A percentile compares a stretch with the other conserved stretches of the same genome.
Conservation (phyloP, 176 grass and related monocot species). For the Aegilops longissima region DNA sequence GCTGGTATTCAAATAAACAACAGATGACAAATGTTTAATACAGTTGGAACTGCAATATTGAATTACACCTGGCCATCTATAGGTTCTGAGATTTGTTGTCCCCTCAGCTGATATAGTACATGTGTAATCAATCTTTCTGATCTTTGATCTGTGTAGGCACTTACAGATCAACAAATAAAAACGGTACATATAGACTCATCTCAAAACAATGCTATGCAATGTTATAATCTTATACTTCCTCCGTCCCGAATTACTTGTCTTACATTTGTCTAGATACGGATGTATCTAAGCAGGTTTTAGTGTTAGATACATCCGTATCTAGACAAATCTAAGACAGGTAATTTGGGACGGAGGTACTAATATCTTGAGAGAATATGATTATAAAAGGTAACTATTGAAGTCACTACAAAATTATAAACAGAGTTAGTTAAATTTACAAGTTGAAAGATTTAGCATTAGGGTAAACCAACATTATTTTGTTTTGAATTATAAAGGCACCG, state of each 20-base stretch:
- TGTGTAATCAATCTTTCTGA: not conserved
- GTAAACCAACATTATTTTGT: too few species aligned
- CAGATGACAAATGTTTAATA: not conserved
- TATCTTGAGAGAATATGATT: not conserved
- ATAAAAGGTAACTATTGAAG: not conserved
- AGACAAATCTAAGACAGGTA: too few species aligned
- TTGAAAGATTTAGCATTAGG: not conserved
- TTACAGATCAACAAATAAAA: not conserved
- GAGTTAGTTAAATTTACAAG: not conserved
- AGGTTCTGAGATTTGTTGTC: not conserved
- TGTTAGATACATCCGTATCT: too few species aligned
- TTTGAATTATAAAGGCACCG: not conserved
- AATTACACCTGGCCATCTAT: slow-evolving; percentile 11
- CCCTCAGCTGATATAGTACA: not conserved
- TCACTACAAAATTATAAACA: not conserved
- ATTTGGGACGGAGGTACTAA: not conserved
- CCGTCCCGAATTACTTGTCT: too few species aligned
- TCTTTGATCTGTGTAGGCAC: not conserved
- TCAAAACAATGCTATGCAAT: not conserved
- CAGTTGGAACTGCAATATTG: not conserved
- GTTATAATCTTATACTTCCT: not conserved
- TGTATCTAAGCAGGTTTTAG: too few species aligned
- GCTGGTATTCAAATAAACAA: not conserved
- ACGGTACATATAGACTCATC: not conserved
- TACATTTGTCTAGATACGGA: too few species aligned